A percentile compares a stretch with the other conserved stretches of the same genome.
These are phyloP conservation scores for Aspergillus sp. DNA, from an alignment of 2,329 filamentous ascomycete species.

Conservation along the genomic window DNA sequence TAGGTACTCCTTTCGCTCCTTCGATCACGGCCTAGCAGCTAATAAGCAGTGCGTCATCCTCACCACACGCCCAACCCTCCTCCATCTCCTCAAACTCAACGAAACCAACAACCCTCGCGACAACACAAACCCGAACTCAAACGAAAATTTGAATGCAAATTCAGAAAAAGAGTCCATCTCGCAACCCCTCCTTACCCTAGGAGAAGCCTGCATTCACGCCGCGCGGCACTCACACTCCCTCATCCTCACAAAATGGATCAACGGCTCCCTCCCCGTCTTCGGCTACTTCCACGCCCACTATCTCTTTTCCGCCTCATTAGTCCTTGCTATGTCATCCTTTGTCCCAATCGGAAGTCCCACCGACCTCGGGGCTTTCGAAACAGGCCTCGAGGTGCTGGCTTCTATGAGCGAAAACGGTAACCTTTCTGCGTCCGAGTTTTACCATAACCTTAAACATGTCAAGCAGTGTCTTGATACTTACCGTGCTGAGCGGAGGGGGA, in stretches of 20 bases:
- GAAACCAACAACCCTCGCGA: conserved; percentile 17
- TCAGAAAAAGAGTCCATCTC: conserved; percentile 28
- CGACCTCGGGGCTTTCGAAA: conserved; percentile 33
- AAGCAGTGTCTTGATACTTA: conserved; percentile 30
- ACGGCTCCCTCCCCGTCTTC: conserved; percentile 38
- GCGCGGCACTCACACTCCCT: conserved; percentile 39
- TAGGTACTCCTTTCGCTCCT: conserved; percentile 16
- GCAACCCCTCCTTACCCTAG: conserved; percentile 36
- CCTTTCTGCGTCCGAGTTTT: conserved; percentile 35
- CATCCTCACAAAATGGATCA: conserved; percentile 39
- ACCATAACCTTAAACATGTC: conserved; percentile 33
- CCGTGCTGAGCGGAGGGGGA: conserved; percentile 10
- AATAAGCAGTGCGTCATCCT: conserved; percentile 37
- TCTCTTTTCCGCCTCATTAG: conserved; percentile 39
- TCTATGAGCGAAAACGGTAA: conserved; percentile 39
- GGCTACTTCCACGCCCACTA: conserved; percentile 43
- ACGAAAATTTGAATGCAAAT: background rate
- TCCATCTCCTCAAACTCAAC: conserved; percentile 38
- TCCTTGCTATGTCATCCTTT: conserved; percentile 39
- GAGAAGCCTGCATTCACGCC: conserved; percentile 40
- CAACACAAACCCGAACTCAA: background rate
- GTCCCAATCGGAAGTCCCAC: conserved; percentile 31
- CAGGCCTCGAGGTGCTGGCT: conserved; percentile 31
- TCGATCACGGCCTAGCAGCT: background rate
- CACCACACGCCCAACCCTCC: conserved; percentile 39